phyloP scores from a whole-genome alignment of 1,284 basidiomycete species.

The Cerioporus squamosus region DNA sequence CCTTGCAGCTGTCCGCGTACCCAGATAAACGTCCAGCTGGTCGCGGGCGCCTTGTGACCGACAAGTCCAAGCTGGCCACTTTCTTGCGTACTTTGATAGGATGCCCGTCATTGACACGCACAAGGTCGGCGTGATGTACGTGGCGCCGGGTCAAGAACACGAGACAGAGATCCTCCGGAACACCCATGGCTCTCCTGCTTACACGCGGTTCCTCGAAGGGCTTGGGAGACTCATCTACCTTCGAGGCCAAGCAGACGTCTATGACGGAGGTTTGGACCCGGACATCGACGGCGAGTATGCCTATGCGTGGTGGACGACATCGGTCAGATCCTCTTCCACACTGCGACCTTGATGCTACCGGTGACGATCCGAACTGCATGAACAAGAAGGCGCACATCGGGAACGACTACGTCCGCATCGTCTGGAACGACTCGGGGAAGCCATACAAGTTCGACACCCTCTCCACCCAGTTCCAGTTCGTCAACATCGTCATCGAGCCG shows the following conservation, averaged over 20 bases:
- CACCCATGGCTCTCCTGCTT: slow-evolving; percentile 92
- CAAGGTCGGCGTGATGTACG: slow-evolving; percentile 96
- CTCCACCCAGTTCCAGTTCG: slow-evolving; percentile 93
- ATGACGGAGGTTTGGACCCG: slow-evolving; percentile 90
- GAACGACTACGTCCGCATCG: slow-evolving; percentile 93
- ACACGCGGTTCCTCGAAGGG: slow-evolving; percentile 90
- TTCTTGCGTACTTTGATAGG: slow-evolving; percentile 80
- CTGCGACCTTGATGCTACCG: slow-evolving; percentile 95
- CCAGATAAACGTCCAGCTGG: slow-evolving; percentile 51
- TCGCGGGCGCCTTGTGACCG: slow-evolving; percentile 53
- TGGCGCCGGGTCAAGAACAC: slow-evolving; percentile 86
- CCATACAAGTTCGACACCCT: slow-evolving; percentile 93
- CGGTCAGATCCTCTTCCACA: slow-evolving; percentile 93
- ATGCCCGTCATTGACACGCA: slow-evolving; percentile 97
- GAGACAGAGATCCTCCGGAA: slow-evolving; percentile 92
- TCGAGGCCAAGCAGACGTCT: slow-evolving; percentile 93
- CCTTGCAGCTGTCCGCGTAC: slow-evolving; percentile 86
- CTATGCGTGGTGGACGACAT: slow-evolving; percentile 99
- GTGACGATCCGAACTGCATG: slow-evolving; percentile 68
- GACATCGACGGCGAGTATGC: slow-evolving; percentile 92
- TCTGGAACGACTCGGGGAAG: slow-evolving; percentile 95
- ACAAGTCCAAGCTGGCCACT: slow-evolving; percentile 53
- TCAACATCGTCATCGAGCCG: slow-evolving; percentile 97
- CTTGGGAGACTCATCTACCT: slow-evolving; percentile 90
- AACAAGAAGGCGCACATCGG: slow-evolving; percentile 94